These are phyloP conservation scores for Tuber calosporum DNA, from an alignment of 495 filamentous ascomycete species.

Conservation along the genomic window DNA sequence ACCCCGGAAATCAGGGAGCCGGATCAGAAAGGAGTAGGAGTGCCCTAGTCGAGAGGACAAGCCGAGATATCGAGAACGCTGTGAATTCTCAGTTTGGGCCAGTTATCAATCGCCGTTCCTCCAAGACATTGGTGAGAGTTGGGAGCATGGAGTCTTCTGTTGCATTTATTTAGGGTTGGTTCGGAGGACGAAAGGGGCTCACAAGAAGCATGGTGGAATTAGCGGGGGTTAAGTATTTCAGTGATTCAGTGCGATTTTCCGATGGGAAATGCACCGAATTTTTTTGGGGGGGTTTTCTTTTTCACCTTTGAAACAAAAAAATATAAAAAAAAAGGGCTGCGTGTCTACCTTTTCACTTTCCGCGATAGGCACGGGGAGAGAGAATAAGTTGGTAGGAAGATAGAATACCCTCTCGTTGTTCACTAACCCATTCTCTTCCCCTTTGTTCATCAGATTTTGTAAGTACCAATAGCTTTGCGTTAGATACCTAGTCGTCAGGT, in stretches of 20 bases:
- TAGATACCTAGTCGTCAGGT: neutral
- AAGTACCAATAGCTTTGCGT: neutral
- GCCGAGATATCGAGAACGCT: conserved; percentile 32
- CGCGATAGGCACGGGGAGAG: neutral
- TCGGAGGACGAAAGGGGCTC: neutral
- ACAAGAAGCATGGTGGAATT: neutral
- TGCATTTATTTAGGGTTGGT: neutral
- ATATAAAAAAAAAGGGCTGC: neutral
- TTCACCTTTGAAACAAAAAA: neutral
- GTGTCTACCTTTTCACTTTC: neutral
- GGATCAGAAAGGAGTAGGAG: conserved; percentile 26
- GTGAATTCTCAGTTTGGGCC: conserved; percentile 35
- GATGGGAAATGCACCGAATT: neutral
- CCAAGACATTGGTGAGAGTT: neutral
- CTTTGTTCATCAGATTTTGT: neutral
- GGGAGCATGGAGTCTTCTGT: neutral
- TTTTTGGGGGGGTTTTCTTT: neutral
- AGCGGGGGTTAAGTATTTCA: neutral
- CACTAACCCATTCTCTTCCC: neutral
- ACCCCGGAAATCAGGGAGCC: conserved; percentile 25
- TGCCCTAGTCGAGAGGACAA: conserved; percentile 26
- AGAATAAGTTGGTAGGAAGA: neutral
- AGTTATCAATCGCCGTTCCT: conserved; percentile 11
- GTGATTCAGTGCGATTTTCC: neutral
- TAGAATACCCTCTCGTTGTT: neutral